A percentile compares a stretch with the other conserved stretches of the same genome.
Evolutionary conservation across 352 stramenopile genomes (phyloP).

Genomic region (Aphanomyces invadans): DNA sequence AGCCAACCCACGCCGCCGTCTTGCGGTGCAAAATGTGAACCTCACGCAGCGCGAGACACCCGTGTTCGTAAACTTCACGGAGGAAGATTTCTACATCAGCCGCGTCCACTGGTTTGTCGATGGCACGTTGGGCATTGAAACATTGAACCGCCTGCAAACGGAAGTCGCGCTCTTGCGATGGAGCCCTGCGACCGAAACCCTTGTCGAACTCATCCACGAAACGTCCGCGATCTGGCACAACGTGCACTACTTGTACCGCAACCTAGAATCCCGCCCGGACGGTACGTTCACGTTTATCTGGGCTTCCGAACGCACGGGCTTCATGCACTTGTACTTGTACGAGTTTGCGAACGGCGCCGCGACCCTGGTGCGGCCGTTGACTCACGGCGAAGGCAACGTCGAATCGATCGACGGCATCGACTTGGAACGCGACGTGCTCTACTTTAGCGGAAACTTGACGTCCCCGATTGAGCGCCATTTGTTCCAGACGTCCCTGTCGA

Average conservation of each 20-base stretch:
- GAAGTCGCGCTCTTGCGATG: conserved; percentile 68
- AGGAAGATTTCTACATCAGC: conserved; percentile 86
- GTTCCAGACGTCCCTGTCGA: conserved; percentile 72
- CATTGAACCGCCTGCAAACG: conserved; percentile 74
- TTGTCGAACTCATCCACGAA: conserved; percentile 82
- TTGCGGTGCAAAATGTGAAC: conserved; percentile 53
- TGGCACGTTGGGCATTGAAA: conserved; percentile 87
- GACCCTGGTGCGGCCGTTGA: conserved; percentile 48
- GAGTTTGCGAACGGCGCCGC: conserved; percentile 54
- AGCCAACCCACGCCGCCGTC: conserved; percentile 81
- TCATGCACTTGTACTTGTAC: conserved; percentile 95
- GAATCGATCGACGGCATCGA: conserved; percentile 80
- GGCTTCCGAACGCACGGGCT: conserved; percentile 90
- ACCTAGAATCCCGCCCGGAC: conserved; percentile 66
- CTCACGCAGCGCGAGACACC: conserved; percentile 34
- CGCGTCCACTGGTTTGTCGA: conserved; percentile 93
- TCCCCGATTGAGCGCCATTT: conserved; percentile 87
- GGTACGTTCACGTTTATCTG: conserved; percentile 92
- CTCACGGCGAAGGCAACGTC: conserved; percentile 58
- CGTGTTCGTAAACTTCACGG: conserved; percentile 71
- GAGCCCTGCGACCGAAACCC: conserved; percentile 56
- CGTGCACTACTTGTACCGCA: conserved; percentile 89
- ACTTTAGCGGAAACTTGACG: conserved; percentile 81
- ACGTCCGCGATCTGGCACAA: conserved; percentile 92
- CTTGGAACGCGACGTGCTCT: conserved; percentile 74